Base-by-base conservation (phyloP, 1,284 basidiomycete species). In the Rhodotorula glutinis region DNA sequence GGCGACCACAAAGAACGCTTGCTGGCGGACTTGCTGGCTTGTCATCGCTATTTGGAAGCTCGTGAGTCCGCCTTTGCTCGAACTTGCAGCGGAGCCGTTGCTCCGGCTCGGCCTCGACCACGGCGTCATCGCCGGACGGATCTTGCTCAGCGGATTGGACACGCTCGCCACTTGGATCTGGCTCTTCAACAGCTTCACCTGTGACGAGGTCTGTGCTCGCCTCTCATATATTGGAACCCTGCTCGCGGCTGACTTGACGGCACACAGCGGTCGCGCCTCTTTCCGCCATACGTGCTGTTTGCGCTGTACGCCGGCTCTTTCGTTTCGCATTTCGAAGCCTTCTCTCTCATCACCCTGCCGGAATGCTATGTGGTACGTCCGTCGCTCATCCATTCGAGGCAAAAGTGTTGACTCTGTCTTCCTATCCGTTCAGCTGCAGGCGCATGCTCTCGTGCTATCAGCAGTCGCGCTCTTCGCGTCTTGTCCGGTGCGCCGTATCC, bases 1-100 rank as follows among this genome's bases (percentile, higher is more conserved):
- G 25, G 41, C 7, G 17, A 17, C 27, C 19, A 19, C 7, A 38
- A 38, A 40, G 13, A 17, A 29, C 11, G 4, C 21, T 49, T 40
- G 9, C 25, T 69, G 67, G 67, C 59, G 65, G 41, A 23, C 49
- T 2, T 38, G 8, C 16, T 70, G 69, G 69, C 5, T 60, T 19
- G 25, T 53, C 3, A 4, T 62, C 19, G 69, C 59, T 0, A 5
- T 40, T 0, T 65, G 46, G 33, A 59, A 49, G 38, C 38, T 67
- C 19, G 4, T 55, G 1, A 62, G 43, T 4, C 62, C 65, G 10
- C 53, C 33, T 5, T 2, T 65, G 13, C 23, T 70, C 8, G 41
- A 57, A 16, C 4, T 13, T 10, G 27, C 13, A 1, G 60, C 51
- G 10, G 57, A 47, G 11, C 5, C 5, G 13, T 33, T 67, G 13